Conservation (phyloP, 2,329 filamentous ascomycete genomes). For the Fusarium nisikadoi region DNA sequence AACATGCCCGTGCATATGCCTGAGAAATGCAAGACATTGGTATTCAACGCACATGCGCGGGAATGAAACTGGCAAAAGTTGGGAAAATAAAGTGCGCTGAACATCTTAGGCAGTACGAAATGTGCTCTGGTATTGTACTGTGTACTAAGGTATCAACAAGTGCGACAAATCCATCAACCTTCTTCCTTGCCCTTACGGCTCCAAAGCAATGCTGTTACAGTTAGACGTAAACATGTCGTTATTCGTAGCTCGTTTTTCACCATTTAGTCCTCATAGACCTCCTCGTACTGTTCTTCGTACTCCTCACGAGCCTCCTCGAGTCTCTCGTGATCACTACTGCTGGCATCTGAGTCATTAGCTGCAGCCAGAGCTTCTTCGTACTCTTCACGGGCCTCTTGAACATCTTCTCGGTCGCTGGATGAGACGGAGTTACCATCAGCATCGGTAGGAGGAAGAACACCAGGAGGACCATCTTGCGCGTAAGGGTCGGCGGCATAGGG, state of each 20-base stretch:
- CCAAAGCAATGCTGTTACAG: constrained; percentile 28
- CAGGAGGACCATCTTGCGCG: constrained; percentile 45
- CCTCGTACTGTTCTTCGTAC: constrained; percentile 53
- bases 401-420: constrained; percentile 55
- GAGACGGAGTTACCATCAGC: constrained; percentile 56
- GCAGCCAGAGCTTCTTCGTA: constrained; percentile 57
- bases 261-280: constrained; percentile 42
- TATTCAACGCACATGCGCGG: background rate
- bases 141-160: constrained; percentile 34
- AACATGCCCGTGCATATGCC: background rate
- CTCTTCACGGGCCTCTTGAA: constrained; percentile 55
- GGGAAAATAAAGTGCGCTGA: background rate
- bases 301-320: constrained; percentile 64
- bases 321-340: constrained; percentile 63
- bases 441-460: constrained; percentile 52
- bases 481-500: constrained; percentile 32
- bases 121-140: constrained; percentile 22
- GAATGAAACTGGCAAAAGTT: background rate
- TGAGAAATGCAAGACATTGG: background rate
- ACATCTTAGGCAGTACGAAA: constrained; percentile 10
- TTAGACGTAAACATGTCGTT: constrained; percentile 37
- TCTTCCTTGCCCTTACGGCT: constrained; percentile 23
- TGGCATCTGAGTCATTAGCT: constrained; percentile 56
- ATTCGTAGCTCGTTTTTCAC: constrained; percentile 30
- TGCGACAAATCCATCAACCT: constrained; percentile 19